phyloP scores from a whole-genome alignment of 495 filamentous ascomycete species.

The Paragyromitra xinjiangensis region DNA sequence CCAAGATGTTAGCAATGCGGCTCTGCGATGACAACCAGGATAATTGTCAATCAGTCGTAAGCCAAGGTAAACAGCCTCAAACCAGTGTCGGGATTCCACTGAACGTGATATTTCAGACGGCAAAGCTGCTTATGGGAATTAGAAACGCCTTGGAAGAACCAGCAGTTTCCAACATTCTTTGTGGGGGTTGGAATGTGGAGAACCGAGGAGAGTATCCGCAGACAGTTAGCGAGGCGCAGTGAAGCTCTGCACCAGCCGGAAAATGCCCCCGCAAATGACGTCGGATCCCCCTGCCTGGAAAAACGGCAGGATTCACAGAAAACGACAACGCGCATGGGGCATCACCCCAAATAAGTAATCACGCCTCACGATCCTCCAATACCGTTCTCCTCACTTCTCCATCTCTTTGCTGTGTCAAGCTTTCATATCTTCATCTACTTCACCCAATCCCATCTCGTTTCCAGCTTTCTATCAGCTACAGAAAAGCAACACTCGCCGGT shows the following conservation, averaged over 20 bases:
- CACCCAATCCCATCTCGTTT: background rate
- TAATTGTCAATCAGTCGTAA: background rate
- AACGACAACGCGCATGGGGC: constrained; percentile 34
- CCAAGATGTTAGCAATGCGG: constrained; percentile 25
- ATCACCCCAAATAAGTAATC: constrained; percentile 49
- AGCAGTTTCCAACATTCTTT: constrained; percentile 22
- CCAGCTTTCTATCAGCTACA: constrained; percentile 4
- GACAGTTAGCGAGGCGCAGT: constrained; percentile 20
- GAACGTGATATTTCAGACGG: background rate
- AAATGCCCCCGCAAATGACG: constrained; percentile 46
- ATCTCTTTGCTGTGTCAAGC: constrained; percentile 18
- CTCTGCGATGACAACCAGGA: constrained; percentile 19
- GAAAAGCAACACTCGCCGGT: constrained; percentile 7
- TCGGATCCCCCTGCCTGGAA: constrained; percentile 19
- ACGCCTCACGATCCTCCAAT: constrained; percentile 30
- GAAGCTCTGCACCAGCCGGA: background rate
- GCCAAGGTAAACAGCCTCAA: background rate
- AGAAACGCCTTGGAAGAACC: background rate
- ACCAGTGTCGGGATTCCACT: background rate
- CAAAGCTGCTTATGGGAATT: constrained; percentile 18
- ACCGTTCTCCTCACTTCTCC: constrained; percentile 15
- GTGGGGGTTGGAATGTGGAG: constrained; percentile 14
- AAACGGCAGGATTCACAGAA: constrained; percentile 28
- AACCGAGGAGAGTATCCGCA: constrained; percentile 9
- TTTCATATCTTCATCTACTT: constrained; percentile 17